Evolutionary conservation across 768 basidiomycete genomes (phyloP).

Genomic region (Trametes punicea): DNA sequence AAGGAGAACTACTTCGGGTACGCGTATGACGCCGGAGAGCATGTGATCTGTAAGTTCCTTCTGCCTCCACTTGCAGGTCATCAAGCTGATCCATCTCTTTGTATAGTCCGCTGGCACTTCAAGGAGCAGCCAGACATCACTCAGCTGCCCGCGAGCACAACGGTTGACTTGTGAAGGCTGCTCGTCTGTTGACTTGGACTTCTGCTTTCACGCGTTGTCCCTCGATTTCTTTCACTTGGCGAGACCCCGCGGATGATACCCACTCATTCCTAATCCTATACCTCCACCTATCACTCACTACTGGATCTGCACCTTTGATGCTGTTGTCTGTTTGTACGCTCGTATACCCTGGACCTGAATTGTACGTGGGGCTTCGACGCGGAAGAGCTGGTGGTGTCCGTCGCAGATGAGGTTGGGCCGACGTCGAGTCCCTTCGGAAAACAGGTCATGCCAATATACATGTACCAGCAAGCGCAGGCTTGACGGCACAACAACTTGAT

Average conservation of each 20-base stretch:
- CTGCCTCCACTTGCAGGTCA: neutral
- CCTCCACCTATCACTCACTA: neutral
- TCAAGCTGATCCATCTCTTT: neutral
- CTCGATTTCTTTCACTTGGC: neutral
- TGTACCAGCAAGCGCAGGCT: too few relatives aligned
- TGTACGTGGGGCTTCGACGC: neutral
- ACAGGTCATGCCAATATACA: too few relatives aligned
- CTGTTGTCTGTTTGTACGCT: slow-evolving; percentile 9
- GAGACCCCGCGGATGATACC: neutral
- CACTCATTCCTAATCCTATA: neutral
- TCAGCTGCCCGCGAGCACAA: slow-evolving; percentile 20
- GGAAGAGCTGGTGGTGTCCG: too few relatives aligned
- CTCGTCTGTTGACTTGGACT: neutral
- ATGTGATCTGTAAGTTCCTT: slow-evolving; percentile 33
- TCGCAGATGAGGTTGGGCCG: too few relatives aligned
- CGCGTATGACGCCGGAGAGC: slow-evolving; percentile 35
- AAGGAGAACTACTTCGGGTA: slow-evolving; percentile 33
- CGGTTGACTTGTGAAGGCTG: neutral
- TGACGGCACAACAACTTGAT: too few relatives aligned
- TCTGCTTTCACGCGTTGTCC: neutral
- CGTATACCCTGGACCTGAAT: neutral
- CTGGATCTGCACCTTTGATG: neutral
- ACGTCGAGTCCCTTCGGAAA: too few relatives aligned
- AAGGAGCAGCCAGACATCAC: slow-evolving; percentile 20
- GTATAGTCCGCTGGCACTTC: slow-evolving; percentile 26